Evolutionary conservation across 768 basidiomycete genomes (phyloP).

Genomic region (Hebeloma cylindrosporum): DNA sequence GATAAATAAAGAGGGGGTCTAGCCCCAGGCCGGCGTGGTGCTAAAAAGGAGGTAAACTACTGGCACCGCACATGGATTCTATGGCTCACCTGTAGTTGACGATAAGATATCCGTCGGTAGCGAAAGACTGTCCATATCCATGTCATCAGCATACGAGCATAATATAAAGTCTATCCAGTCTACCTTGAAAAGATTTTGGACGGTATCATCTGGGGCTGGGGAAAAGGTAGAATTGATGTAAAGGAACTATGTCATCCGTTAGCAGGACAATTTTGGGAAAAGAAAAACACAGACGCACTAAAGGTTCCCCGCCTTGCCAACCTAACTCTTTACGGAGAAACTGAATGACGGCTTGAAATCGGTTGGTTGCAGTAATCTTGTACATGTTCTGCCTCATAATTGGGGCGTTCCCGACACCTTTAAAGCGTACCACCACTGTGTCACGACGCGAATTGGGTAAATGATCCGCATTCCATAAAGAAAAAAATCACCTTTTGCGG

Average conservation of each 20-base stretch:
- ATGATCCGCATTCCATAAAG: not conserved
- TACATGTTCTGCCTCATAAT: conserved; percentile 99
- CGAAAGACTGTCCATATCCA: conserved; percentile 61
- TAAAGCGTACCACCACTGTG: conserved; percentile 98
- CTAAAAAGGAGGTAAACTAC: conserved; percentile 20
- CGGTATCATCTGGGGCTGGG: conserved; percentile 81
- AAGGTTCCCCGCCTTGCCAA: conserved; percentile 81
- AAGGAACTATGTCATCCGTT: conserved; percentile 54
- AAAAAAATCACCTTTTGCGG: conserved; percentile 61
- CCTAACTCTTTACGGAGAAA: conserved; percentile 88
- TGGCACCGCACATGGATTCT: not conserved
- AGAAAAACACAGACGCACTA: conserved; percentile 51
- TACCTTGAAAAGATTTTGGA: conserved; percentile 76
- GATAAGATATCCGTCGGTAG: conserved; percentile 85
- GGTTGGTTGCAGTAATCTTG: conserved; percentile 93
- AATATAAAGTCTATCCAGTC: conserved; percentile 5
- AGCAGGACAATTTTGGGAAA: conserved; percentile 16
- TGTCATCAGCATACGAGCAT: not conserved
- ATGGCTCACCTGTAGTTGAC: conserved; percentile 80
- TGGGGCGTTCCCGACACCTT: conserved; percentile 95
- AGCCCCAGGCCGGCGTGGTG: conserved; percentile 48
- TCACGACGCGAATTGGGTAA: conserved; percentile 7
- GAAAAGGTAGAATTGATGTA: conserved; percentile 74
- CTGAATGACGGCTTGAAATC: conserved; percentile 93
- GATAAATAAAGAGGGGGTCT: conserved; percentile 12